phyloP scores from a whole-genome alignment of 805 yeast genomes.

The Saturnispora gosingensis region DNA sequence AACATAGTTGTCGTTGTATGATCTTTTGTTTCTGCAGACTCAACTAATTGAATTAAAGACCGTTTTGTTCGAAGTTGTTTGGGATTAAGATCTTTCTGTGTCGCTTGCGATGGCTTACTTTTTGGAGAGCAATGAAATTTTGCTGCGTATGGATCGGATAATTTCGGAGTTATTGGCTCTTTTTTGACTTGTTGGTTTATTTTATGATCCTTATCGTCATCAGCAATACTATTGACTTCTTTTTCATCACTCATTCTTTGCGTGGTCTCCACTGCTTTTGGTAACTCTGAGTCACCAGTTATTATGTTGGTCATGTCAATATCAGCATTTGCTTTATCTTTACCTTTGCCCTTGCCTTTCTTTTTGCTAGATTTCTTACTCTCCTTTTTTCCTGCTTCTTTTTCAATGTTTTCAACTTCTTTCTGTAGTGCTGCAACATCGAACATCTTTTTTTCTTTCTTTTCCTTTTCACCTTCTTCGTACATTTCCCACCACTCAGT shows the following conservation, averaged over 20 bases:
- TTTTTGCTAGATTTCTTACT: slow-evolving; percentile 15
- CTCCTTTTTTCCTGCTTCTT: slow-evolving; percentile 5
- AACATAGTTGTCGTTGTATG: neutral
- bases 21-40: neutral
- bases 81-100: neutral
- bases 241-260: neutral
- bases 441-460: slow-evolving; percentile 17
- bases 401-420: slow-evolving; percentile 9
- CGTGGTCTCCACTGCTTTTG: neutral
- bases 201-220: neutral
- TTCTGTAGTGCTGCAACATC: slow-evolving; percentile 9
- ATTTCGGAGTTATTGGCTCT: neutral
- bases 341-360: slow-evolving; percentile 17
- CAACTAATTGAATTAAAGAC: slow-evolving; percentile 9
- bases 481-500: slow-evolving; percentile 53
- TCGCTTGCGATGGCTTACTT: neutral
- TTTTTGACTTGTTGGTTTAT: neutral
- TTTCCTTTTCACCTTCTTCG: slow-evolving; percentile 31
- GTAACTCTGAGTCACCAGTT: neutral
- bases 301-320: slow-evolving; percentile 5
- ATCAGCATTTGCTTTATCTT: slow-evolving; percentile 17
- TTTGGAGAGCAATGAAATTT: slow-evolving; percentile 5
- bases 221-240: neutral
- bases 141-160: neutral
- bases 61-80: slow-evolving; percentile 2